Conservation (phyloP, 2,329 filamentous ascomycete genomes). For the Cryoendolithus antarcticus region DNA sequence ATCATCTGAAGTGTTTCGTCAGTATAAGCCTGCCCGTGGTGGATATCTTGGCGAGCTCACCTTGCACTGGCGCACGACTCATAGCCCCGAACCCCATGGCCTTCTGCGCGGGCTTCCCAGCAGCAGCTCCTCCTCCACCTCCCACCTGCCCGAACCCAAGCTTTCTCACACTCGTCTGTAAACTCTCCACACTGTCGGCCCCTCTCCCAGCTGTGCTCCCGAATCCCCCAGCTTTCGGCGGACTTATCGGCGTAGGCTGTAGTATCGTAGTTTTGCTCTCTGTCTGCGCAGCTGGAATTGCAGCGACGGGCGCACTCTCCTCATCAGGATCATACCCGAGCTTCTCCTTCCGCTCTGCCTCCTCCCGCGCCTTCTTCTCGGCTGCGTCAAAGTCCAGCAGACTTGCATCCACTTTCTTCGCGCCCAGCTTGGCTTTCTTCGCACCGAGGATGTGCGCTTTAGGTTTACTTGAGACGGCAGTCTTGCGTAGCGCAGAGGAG, state of each 20-base stretch:
- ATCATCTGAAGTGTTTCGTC: too few species aligned
- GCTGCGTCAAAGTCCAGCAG: slow-evolving; percentile 89
- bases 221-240: slow-evolving; percentile 46
- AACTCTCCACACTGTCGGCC: slow-evolving; percentile 27
- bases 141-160: slow-evolving; percentile 83
- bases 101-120: slow-evolving; percentile 50
- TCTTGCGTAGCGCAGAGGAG: slow-evolving; percentile 73
- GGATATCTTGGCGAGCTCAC: slow-evolving; percentile 41
- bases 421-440: slow-evolving; percentile 44
- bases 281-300: slow-evolving; percentile 34
- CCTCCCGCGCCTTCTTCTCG: slow-evolving; percentile 92
- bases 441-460: slow-evolving; percentile 62
- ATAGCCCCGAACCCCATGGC: slow-evolving; percentile 67
- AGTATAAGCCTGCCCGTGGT: too few species aligned
- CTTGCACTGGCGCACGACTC: slow-evolving; percentile 53
- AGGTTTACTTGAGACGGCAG: slow-evolving; percentile 47
- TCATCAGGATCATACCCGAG: slow-evolving; percentile 91
- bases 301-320: slow-evolving; percentile 45
- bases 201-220: slow-evolving; percentile 28
- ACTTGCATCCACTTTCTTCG: slow-evolving; percentile 66
- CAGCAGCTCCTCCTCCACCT: slow-evolving; percentile 38
- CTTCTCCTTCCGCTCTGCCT: slow-evolving; percentile 90
- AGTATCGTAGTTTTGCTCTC: slow-evolving; percentile 48
- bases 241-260: slow-evolving; percentile 65
- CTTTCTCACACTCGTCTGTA: slow-evolving; percentile 45